These are phyloP conservation scores for Crithidia fasciculata DNA, from an alignment of 208 protist genomes.

Conservation along the genomic window DNA sequence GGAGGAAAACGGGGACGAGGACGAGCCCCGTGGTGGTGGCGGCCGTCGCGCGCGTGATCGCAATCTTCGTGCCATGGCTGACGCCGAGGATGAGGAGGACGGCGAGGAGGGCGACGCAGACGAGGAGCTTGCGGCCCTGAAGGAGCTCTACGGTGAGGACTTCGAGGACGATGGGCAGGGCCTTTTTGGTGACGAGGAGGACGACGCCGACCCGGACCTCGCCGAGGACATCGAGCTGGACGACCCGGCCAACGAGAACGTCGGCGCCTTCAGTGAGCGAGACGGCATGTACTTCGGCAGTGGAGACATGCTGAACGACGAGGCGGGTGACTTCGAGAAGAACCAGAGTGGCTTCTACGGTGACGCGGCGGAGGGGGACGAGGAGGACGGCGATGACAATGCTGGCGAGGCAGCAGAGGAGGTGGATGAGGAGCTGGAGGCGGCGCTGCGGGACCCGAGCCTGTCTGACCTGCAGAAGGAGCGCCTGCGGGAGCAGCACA, in stretches of 20 bases:
- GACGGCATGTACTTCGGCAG: slow-evolving; percentile 39
- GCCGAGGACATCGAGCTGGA: slow-evolving; percentile 69
- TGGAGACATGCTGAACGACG: slow-evolving; percentile 42
- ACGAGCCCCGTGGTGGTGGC: not conserved
- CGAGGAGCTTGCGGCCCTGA: slow-evolving; percentile 81
- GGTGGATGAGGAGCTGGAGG: slow-evolving; percentile 69
- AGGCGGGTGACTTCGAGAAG: slow-evolving; percentile 59
- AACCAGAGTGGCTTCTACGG: slow-evolving; percentile 38
- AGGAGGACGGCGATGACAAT: slow-evolving; percentile 11
- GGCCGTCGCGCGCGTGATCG: slow-evolving; percentile 33
- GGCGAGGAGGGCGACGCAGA: slow-evolving; percentile 46
- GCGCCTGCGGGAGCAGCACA: slow-evolving; percentile 67
- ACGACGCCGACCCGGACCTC: slow-evolving; percentile 65
- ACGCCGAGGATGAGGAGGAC: slow-evolving; percentile 44
- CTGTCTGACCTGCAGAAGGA: slow-evolving; percentile 79
- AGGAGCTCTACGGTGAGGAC: slow-evolving; percentile 90
- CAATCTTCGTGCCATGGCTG: slow-evolving; percentile 47
- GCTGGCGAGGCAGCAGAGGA: slow-evolving; percentile 30
- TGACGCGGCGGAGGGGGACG: slow-evolving; percentile 30
- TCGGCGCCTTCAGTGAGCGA: slow-evolving; percentile 20
- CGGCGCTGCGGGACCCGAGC: slow-evolving; percentile 61
- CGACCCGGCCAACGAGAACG: slow-evolving; percentile 45
- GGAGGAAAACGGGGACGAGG: slow-evolving; percentile 32
- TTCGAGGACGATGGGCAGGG: slow-evolving; percentile 78
- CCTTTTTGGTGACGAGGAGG: slow-evolving; percentile 40